These are phyloP conservation scores for Triglochin maritima DNA, from an alignment of 106 monocot genomes.

Conservation along the genomic window DNA sequence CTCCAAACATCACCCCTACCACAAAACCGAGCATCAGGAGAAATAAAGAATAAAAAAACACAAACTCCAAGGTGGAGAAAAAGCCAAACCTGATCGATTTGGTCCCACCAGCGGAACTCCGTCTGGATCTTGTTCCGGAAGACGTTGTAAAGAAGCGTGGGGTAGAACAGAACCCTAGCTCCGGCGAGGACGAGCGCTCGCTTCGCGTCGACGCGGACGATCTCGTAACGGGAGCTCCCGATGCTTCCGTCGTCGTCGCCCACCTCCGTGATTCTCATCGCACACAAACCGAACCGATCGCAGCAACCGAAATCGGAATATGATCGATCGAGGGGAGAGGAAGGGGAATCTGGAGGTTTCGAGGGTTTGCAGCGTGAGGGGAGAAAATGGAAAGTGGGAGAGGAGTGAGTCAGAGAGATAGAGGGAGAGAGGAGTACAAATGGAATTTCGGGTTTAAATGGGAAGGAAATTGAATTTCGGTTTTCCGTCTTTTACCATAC, in stretches of 20 bases:
- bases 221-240: not conserved
- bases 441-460: too few species aligned
- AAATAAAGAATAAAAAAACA: not conserved
- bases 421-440: too few species aligned
- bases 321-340: too few species aligned
- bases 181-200: constrained; percentile 55
- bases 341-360: too few species aligned
- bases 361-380: too few species aligned
- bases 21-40: not conserved
- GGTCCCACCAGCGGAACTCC: constrained; percentile 92
- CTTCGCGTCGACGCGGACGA: constrained; percentile 19
- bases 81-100: constrained; percentile 56
- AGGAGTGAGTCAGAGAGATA: too few species aligned
- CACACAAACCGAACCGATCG: not conserved
- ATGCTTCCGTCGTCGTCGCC: not conserved
- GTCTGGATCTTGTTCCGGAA: constrained; percentile 70
- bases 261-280: constrained; percentile 5
- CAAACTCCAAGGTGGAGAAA: not conserved
- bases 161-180: constrained; percentile 73
- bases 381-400: too few species aligned
- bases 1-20: not conserved
- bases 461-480: too few species aligned
- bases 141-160: constrained; percentile 79
- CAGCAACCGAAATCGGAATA: too few species aligned
- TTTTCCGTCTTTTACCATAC: too few species aligned